phyloP scores from a whole-genome alignment of 805 yeast species.

The Candida orba region DNA sequence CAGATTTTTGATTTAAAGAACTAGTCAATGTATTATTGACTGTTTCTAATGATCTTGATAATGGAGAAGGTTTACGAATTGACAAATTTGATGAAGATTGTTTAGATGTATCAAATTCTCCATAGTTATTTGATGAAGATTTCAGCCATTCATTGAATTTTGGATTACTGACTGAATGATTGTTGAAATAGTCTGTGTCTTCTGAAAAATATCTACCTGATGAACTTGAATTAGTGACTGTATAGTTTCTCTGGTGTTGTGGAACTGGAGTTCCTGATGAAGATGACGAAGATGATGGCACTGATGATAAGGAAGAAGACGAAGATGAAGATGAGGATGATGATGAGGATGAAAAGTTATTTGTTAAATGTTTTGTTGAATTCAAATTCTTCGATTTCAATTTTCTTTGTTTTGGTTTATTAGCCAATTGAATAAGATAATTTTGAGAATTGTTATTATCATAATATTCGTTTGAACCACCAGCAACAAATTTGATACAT shows the following conservation, averaged over 20 bases:
- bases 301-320: too few species aligned
- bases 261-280: conserved; percentile 13
- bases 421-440: conserved; percentile 28
- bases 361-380: conserved; percentile 3
- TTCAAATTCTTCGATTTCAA: background rate
- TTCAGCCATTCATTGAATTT: conserved; percentile 7
- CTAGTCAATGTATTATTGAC: conserved; percentile 1
- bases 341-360: conserved; percentile 5
- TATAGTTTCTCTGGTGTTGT: conserved; percentile 5
- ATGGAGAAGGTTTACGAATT: conserved; percentile 5
- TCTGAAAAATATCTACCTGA: conserved; percentile 22
- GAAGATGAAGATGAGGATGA: conserved; percentile 1
- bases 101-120: background rate
- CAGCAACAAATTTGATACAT: conserved; percentile 33
- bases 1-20: background rate
- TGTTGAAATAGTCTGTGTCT: conserved; percentile 23
- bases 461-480: conserved; percentile 27
- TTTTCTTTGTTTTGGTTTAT: conserved; percentile 11
- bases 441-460: conserved; percentile 34
- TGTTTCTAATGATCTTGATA: background rate
- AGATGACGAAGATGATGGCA: conserved; percentile 1
- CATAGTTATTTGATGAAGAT: conserved; percentile 10
- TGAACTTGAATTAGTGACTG: conserved; percentile 4
- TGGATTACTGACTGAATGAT: conserved; percentile 7
- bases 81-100: background rate